Conservation (phyloP, 1,284 basidiomycete species). For the Apiotrichum laibachii region DNA sequence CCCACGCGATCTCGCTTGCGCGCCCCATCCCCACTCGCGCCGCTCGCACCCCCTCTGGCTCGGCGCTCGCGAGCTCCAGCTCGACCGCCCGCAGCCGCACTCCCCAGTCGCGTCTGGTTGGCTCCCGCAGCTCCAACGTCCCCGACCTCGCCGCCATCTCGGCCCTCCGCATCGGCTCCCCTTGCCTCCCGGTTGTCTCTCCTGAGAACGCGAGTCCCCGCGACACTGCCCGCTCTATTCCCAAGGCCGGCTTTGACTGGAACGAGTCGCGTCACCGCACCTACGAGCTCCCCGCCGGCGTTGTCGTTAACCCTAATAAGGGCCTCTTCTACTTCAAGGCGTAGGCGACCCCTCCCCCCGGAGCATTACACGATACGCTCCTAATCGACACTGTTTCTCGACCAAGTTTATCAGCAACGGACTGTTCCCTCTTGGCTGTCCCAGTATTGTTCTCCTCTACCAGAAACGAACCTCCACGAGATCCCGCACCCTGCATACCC, state of each 20-base stretch:
- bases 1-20: slow-evolving; percentile 11
- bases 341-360: slow-evolving; percentile 1
- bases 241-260: slow-evolving; percentile 41
- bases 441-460: no score
- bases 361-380: not conserved
- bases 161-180: slow-evolving; percentile 7
- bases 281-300: slow-evolving; percentile 40
- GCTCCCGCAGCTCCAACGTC: not conserved
- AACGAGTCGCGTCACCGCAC: slow-evolving; percentile 28
- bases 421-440: no score
- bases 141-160: slow-evolving; percentile 3
- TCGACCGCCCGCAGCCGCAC: slow-evolving; percentile 20
- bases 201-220: slow-evolving; percentile 10
- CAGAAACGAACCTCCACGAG: no score
- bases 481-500: no score
- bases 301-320: slow-evolving; percentile 41
- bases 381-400: not conserved
- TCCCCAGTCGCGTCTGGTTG: slow-evolving; percentile 8
- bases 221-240: slow-evolving; percentile 16
- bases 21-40: slow-evolving; percentile 18
- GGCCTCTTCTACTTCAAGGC: slow-evolving; percentile 48
- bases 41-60: slow-evolving; percentile 7
- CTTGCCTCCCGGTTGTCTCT: slow-evolving; percentile 9
- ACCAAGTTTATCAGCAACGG: no score
- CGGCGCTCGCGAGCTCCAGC: slow-evolving; percentile 12